Conservation (phyloP, 257 asterid genomes). For the Striga asiatica region DNA sequence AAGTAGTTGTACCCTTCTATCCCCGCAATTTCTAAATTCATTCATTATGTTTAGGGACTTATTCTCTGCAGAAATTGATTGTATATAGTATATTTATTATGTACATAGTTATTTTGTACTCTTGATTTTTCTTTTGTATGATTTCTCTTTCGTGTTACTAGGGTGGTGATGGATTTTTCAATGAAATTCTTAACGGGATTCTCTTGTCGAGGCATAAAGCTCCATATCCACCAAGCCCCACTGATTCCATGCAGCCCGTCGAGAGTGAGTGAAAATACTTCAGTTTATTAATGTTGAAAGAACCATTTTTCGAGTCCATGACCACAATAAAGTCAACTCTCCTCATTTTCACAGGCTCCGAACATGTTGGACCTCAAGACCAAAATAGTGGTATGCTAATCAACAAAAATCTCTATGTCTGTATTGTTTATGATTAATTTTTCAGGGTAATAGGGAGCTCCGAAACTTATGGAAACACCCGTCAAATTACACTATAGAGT, state of each 20-base stretch:
- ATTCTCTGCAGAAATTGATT: not conserved
- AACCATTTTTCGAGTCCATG: slow-evolving; percentile 30
- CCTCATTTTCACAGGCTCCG: slow-evolving; percentile 58
- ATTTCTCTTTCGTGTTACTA: slow-evolving; percentile 22
- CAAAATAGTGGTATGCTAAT: slow-evolving; percentile 40
- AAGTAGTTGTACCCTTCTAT: slow-evolving; percentile 30
- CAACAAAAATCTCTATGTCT: slow-evolving; percentile 9
- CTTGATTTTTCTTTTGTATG: slow-evolving; percentile 11
- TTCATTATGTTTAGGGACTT: slow-evolving; percentile 4
- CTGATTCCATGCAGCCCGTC: slow-evolving; percentile 25
- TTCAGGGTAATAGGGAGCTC: no score
- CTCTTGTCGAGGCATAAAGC: slow-evolving; percentile 83
- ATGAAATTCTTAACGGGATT: slow-evolving; percentile 77
- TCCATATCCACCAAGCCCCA: slow-evolving; percentile 69
- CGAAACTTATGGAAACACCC: no score
- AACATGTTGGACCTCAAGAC: slow-evolving; percentile 24
- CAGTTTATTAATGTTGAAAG: slow-evolving; percentile 30
- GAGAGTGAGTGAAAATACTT: slow-evolving; percentile 26
- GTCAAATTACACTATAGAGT: no score
- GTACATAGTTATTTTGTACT: slow-evolving; percentile 7
- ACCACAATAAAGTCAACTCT: slow-evolving; percentile 39
- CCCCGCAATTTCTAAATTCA: slow-evolving; percentile 5
- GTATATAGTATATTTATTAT: not conserved
- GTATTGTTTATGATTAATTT: not conserved
- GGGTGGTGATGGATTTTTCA: slow-evolving; percentile 99